These are phyloP conservation scores for Macrocybe gigantea DNA, from an alignment of 768 basidiomycete species.

Conservation along the genomic window DNA sequence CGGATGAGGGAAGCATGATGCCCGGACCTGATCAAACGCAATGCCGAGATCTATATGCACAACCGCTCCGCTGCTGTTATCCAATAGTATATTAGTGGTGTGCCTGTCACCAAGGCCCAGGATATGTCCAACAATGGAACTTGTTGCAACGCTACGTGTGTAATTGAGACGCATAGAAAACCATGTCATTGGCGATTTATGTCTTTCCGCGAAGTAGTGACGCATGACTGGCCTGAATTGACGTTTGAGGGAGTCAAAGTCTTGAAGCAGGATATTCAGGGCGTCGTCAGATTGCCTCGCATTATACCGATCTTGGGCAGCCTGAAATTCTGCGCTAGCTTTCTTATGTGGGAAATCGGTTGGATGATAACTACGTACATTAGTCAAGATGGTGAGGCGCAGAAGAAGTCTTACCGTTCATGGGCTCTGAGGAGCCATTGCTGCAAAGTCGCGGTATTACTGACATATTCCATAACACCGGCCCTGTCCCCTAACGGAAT, in stretches of 20 bases:
- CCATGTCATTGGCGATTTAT: slow-evolving; percentile 88
- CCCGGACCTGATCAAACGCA: slow-evolving; percentile 84
- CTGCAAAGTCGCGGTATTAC: slow-evolving; percentile 61
- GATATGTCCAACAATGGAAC: slow-evolving; percentile 89
- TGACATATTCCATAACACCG: slow-evolving; percentile 89
- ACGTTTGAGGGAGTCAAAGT: slow-evolving; percentile 30
- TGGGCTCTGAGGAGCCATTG: slow-evolving; percentile 65
- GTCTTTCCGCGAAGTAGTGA: slow-evolving; percentile 88
- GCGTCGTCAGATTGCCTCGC: slow-evolving; percentile 11
- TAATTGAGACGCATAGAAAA: slow-evolving; percentile 88
- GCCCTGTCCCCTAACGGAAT: slow-evolving; percentile 76
- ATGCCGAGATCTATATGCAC: slow-evolving; percentile 97
- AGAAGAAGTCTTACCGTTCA: slow-evolving; percentile 33
- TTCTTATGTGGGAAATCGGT: slow-evolving; percentile 38
- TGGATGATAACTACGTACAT: slow-evolving; percentile 54
- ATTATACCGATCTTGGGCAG: slow-evolving; percentile 17
- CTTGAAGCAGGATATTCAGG: slow-evolving; percentile 20
- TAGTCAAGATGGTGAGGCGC: neutral
- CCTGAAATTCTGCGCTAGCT: slow-evolving; percentile 20
- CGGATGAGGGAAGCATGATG: neutral
- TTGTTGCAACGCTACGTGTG: slow-evolving; percentile 87
- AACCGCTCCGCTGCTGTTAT: slow-evolving; percentile 76
- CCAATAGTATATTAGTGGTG: slow-evolving; percentile 86
- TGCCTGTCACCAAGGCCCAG: slow-evolving; percentile 94
- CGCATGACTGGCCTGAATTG: slow-evolving; percentile 83